Conservation (phyloP, 257 asterid genomes). For the Plectranthus barbatus region DNA sequence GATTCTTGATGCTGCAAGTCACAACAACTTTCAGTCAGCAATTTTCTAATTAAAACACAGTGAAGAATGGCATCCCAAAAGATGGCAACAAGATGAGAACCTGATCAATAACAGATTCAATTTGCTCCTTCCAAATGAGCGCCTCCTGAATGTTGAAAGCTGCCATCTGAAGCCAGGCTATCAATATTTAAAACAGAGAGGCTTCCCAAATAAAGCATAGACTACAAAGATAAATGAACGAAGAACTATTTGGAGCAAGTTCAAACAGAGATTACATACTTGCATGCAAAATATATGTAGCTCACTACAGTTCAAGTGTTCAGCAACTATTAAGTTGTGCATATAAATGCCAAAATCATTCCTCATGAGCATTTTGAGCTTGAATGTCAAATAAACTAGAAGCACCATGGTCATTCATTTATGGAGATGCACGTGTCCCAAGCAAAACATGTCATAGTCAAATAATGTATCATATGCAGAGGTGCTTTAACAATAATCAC, state of each 20-base stretch:
- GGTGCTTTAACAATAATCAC: background rate
- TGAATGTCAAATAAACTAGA: constrained; percentile 6
- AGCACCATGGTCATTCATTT: background rate
- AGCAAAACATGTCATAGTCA: background rate
- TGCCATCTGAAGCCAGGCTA: constrained; percentile 73
- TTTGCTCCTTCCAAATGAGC: constrained; percentile 94
- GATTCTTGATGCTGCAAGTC: constrained; percentile 89
- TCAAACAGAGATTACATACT: constrained; percentile 7
- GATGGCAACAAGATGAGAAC: constrained; percentile 24
- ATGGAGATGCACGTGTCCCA: background rate
- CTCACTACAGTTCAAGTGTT: background rate
- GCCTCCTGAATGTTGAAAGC: constrained; percentile 99
- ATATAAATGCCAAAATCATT: constrained; percentile 1
- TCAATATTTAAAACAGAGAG: constrained; percentile 7
- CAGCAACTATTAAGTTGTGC: background rate
- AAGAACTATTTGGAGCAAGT: background rate
- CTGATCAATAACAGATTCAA: constrained; percentile 93
- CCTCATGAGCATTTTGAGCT: constrained; percentile 8
- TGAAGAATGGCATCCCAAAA: constrained; percentile 1
- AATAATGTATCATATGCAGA: background rate
- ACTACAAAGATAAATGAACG: background rate
- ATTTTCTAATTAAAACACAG: constrained; percentile 14
- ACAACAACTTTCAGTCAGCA: constrained; percentile 18
- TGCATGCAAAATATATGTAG: background rate
- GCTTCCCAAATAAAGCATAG: constrained; percentile 5